Evolutionary conservation across 805 yeast genomes (phyloP).

Genomic region (Peterozyma xylosa): DNA sequence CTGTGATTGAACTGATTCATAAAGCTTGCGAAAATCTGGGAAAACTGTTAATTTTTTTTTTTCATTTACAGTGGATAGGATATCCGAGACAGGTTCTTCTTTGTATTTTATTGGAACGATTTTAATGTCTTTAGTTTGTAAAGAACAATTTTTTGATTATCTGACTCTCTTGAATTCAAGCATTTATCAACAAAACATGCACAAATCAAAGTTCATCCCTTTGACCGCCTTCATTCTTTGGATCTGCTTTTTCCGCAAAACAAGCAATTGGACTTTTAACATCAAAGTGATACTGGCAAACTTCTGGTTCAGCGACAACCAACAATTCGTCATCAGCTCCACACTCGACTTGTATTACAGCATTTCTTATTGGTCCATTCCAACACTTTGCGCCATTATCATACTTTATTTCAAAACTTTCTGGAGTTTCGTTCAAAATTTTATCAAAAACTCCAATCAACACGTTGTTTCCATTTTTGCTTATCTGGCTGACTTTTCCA

Average conservation of each 20-base stretch:
- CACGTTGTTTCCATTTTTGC: constrained; percentile 35
- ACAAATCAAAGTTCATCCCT: constrained; percentile 1
- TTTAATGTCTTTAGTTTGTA: too few species aligned
- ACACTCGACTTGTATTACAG: constrained; percentile 57
- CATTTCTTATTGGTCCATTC: constrained; percentile 87
- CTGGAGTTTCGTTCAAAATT: constrained; percentile 6
- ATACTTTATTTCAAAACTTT: constrained; percentile 24
- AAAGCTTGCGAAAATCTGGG: too few species aligned
- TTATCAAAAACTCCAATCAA: constrained; percentile 39
- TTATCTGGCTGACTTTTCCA: constrained; percentile 48
- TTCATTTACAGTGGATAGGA: too few species aligned
- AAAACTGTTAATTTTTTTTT: too few species aligned
- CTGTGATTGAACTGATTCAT: too few species aligned
- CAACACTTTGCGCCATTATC: constrained; percentile 75
- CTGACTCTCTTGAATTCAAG: too few species aligned
- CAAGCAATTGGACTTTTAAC: constrained; percentile 42
- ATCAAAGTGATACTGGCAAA: constrained; percentile 66
- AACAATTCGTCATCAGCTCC: constrained; percentile 49
- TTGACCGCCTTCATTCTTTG: background rate
- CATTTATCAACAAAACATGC: background rate
- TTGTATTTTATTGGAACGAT: too few species aligned
- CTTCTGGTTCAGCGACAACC: constrained; percentile 82
- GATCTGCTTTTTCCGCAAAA: constrained; percentile 8
- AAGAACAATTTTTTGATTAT: too few species aligned
- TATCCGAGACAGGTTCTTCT: too few species aligned